A percentile compares a stretch with the other conserved stretches of the same genome.
Conservation (phyloP, 495 filamentous ascomycete species). For the Glutinoglossum americanum region DNA sequence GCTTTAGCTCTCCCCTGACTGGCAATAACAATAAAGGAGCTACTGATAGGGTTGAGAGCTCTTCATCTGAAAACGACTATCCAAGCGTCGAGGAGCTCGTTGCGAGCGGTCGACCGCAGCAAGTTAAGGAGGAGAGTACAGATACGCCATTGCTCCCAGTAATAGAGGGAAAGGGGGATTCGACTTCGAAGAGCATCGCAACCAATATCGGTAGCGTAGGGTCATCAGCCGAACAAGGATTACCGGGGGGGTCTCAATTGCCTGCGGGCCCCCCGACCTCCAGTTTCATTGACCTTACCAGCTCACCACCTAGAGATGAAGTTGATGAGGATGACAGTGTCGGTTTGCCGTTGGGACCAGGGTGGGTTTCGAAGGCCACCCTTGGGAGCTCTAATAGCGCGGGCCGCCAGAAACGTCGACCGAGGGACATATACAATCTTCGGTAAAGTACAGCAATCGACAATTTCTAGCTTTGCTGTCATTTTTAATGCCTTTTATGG, state of each 20-base stretch:
- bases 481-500: no score
- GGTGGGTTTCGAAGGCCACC: neutral
- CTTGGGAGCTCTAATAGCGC: neutral
- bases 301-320: neutral
- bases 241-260: no score
- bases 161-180: neutral
- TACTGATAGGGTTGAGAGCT: neutral
- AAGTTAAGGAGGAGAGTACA: neutral
- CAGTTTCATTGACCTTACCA: neutral
- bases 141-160: no score
- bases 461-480: no score
- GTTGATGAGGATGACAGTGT: neutral
- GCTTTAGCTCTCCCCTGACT: neutral
- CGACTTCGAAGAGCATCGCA: neutral
- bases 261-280: neutral
- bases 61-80: neutral
- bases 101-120: neutral
- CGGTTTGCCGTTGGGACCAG: neutral
- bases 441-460: no score
- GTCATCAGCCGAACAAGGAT: neutral
- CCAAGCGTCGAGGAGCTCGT: neutral
- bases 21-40: neutral
- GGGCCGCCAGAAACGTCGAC: neutral
- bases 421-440: neutral
- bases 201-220: neutral